Base-by-base conservation (phyloP, 768 basidiomycete genomes). In the Omphalotus guepiniiformis region DNA sequence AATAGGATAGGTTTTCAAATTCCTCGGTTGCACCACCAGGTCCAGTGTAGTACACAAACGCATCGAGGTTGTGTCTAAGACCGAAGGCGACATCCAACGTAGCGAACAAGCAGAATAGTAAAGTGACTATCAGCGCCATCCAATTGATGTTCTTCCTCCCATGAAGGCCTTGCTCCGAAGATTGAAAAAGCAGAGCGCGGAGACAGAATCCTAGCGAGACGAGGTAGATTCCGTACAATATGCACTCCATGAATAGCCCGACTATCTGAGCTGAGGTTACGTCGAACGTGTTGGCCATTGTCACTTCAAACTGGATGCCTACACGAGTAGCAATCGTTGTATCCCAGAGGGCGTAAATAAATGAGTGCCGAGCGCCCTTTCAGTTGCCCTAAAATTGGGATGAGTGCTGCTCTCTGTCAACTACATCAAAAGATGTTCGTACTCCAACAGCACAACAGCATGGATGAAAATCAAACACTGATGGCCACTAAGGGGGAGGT, bases 41-140 rank as follows among this genome's bases (percentile, higher is more conserved):
- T 9, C 51, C 42, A 9, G 41, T 53, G 43, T 46, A 55, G 19
- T 41, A 46, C 15, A 52, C 42, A 39, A 55, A 55, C 3, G 53
- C 53, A 36, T 49, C 27, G n/a, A 55, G 48, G 23, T 38, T 42
- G 34, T 55, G 53, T 16, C 44, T 35, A 11, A 55, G 25, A 12
- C 34, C 37, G 3, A 52, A 29, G 3, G 48, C 36, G 19, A 55
- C 32, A 36, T 55, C 48, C 3, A 52, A 49, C 16, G 53, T 52
- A 7, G 47, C 41, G 25, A 55, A 36, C 3, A 35, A 8, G 13
- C 26, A 16, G 7, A 55, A 30, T 4, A 55, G 32, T 3, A 55
- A 13, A 13, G 50, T 42, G n/a, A 52, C 35, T 16, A 49, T 11
- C 12, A 55, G 29, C 53, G 52, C 49, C 4, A 39, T 26, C 53